Evolutionary conservation across 306 rosid species (phyloP).

Genomic region (Cucumis hystrix): DNA sequence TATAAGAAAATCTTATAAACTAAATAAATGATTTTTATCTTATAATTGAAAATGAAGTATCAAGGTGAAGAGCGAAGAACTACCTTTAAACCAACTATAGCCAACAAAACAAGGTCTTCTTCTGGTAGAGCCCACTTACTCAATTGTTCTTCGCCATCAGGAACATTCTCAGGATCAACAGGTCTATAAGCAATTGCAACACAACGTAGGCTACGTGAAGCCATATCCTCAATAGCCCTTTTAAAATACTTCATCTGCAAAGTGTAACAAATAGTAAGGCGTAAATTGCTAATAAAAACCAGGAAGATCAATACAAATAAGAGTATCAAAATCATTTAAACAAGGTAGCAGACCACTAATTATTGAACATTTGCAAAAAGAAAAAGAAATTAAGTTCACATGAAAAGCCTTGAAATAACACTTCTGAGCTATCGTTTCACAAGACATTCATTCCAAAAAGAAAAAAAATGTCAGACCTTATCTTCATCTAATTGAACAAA

Average conservation of each 20-base stretch:
- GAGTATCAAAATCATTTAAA: no score
- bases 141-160: slow-evolving; percentile 52
- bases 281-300: not conserved
- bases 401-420: not conserved
- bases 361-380: slow-evolving; percentile 17
- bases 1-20: not conserved
- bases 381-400: not conserved
- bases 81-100: slow-evolving; percentile 87
- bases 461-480: slow-evolving; percentile 34
- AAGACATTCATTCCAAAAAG: not conserved
- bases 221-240: slow-evolving; percentile 69
- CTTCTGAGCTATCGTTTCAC: not conserved
- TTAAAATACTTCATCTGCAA: slow-evolving; percentile 40
- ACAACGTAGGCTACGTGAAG: slow-evolving; percentile 60
- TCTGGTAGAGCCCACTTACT: slow-evolving; percentile 72
- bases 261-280: not conserved
- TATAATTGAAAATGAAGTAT: not conserved
- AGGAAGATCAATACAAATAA: not conserved
- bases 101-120: slow-evolving; percentile 63
- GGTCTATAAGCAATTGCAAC: slow-evolving; percentile 67
- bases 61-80: not conserved
- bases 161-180: slow-evolving; percentile 38
- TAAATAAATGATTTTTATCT: not conserved
- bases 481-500: slow-evolving; percentile 41
- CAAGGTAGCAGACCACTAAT: no score